These are phyloP conservation scores for Obba rivulosa DNA, from an alignment of 768 basidiomycete species.

Conservation along the genomic window DNA sequence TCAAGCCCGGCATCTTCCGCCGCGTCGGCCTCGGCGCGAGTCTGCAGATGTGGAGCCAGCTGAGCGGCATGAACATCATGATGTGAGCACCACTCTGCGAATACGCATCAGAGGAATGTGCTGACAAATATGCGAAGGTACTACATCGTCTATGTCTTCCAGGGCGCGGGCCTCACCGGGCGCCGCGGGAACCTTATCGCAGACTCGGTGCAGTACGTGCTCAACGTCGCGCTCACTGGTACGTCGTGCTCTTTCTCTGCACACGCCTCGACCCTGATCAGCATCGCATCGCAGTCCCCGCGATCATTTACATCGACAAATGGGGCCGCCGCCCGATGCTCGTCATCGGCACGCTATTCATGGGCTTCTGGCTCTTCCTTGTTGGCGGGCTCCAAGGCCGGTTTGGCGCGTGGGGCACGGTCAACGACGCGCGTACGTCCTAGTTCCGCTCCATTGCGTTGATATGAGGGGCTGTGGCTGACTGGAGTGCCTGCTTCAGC, in stretches of 20 bases:
- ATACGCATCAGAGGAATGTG: neutral
- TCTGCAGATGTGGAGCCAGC: conserved; percentile 80
- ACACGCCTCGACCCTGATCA: neutral
- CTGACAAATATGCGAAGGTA: conserved; percentile 49
- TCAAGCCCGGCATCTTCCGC: conserved; percentile 61
- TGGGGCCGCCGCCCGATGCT: conserved; percentile 81
- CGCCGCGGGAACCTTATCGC: conserved; percentile 72
- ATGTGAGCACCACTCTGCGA: conserved; percentile 40
- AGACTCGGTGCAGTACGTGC: conserved; percentile 54
- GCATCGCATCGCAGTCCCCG: conserved; percentile 26
- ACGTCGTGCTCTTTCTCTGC: neutral
- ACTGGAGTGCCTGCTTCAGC: conserved; percentile 2
- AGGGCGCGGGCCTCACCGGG: conserved; percentile 73
- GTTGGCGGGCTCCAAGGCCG: conserved; percentile 71
- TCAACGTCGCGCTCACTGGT: conserved; percentile 35
- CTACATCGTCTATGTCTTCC: conserved; percentile 63
- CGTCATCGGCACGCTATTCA: conserved; percentile 54
- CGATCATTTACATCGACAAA: conserved; percentile 62
- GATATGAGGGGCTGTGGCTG: neutral
- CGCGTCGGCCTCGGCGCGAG: conserved; percentile 65
- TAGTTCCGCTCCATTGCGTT: neutral
- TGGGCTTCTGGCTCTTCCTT: conserved; percentile 75
- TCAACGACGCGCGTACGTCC: conserved; percentile 25
- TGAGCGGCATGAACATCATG: conserved; percentile 79
- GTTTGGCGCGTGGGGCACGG: conserved; percentile 57